phyloP scores from a whole-genome alignment of 345 rosid genomes.

The Clarkia xantiana region DNA sequence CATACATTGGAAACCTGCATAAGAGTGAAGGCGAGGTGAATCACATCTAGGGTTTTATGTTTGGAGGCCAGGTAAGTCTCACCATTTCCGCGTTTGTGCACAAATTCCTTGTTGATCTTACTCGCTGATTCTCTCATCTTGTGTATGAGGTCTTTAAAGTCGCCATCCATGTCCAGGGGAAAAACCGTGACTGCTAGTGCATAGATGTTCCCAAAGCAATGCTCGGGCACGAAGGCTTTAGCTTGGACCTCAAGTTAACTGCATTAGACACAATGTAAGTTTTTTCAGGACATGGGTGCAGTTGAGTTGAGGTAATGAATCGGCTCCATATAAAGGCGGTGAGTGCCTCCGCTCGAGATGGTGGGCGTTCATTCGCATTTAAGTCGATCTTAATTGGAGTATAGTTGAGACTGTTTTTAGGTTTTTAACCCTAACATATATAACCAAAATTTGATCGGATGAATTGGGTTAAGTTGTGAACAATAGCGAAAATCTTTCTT shows the following conservation, averaged over 20 bases:
- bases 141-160: conserved; percentile 6
- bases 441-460: no score
- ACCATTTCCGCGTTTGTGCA: conserved; percentile 18
- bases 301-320: conserved; percentile 4
- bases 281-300: not conserved
- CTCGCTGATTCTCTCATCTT: conserved; percentile 16
- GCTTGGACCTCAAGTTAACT: conserved; percentile 17
- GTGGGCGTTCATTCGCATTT: not conserved
- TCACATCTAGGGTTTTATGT: not conserved
- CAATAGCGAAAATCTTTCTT: no score
- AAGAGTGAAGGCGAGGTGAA: conserved; percentile 14
- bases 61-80: conserved; percentile 11
- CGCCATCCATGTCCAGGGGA: conserved; percentile 10
- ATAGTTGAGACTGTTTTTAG: no score
- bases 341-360: conserved; percentile 25
- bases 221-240: conserved; percentile 4
- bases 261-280: conserved; percentile 9
- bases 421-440: no score
- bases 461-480: no score
- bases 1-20: conserved; percentile 25
- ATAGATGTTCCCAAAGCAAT: conserved; percentile 12
- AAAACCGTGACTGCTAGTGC: conserved; percentile 5
- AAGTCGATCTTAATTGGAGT: no score
- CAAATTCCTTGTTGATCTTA: conserved; percentile 14
- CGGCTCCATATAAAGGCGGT: conserved; percentile 24